These are phyloP conservation scores for Warburgia ugandensis DNA, from an alignment of 164 flowering plant species.

Conservation along the genomic window DNA sequence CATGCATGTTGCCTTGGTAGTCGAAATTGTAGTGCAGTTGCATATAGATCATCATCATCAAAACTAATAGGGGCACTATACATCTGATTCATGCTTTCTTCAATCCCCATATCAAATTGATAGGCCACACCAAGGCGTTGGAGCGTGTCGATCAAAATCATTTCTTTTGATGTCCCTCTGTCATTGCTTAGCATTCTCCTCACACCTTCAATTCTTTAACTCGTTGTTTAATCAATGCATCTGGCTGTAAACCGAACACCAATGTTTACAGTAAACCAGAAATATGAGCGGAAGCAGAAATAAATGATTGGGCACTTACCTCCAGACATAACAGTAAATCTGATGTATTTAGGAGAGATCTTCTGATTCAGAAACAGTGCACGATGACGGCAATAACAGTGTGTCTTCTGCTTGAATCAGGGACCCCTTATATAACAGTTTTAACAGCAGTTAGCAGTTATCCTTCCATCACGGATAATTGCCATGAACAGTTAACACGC, in stretches of 20 bases:
- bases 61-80: not conserved
- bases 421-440: too few species aligned
- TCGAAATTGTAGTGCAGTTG: not conserved
- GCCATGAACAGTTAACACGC: too few species aligned
- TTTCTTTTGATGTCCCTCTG: not conserved
- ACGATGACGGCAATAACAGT: too few species aligned
- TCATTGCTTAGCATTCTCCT: not conserved
- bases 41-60: not conserved
- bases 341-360: too few species aligned
- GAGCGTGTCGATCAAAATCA: not conserved
- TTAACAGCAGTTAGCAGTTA: too few species aligned
- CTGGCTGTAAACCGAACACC: not conserved
- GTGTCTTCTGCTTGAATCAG: too few species aligned
- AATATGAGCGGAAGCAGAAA: too few species aligned
- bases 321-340: too few species aligned
- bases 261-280: too few species aligned
- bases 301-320: too few species aligned
- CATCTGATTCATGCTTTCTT: not conserved
- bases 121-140: slow-evolving; percentile 4
- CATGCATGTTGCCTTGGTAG: not conserved
- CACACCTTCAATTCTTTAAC: not conserved
- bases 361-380: too few species aligned
- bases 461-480: too few species aligned
- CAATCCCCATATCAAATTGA: slow-evolving; percentile 3
- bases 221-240: not conserved